phyloP scores from a whole-genome alignment of 306 rosid genomes.

The Vigna unguiculata region DNA sequence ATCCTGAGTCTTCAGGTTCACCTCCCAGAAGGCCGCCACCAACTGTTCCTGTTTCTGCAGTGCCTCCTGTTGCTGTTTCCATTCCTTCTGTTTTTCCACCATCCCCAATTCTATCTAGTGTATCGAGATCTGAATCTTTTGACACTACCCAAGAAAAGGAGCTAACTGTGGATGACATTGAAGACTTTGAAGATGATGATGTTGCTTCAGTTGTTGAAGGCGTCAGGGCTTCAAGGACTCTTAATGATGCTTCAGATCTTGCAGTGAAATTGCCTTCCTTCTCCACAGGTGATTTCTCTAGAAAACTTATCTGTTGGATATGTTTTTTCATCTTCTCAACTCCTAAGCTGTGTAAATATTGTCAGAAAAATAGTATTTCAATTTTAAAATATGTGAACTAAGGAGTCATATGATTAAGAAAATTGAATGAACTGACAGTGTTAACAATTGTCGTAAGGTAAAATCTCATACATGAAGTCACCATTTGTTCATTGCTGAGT shows the following conservation, averaged over 20 bases:
- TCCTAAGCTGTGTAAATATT: constrained; percentile 14
- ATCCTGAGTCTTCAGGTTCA: constrained; percentile 79
- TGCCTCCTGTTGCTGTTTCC: constrained; percentile 53
- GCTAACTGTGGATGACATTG: constrained; percentile 92
- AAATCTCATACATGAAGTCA: constrained; percentile 2
- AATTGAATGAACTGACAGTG: constrained; percentile 9
- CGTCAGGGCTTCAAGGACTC: constrained; percentile 71
- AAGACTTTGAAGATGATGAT: constrained; percentile 85
- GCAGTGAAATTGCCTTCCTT: constrained; percentile 83
- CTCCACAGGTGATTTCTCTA: constrained; percentile 75
- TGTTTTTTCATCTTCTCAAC: constrained; percentile 18
- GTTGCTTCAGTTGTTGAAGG: constrained; percentile 55
- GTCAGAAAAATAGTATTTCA: constrained; percentile 19
- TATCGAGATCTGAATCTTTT: constrained; percentile 83
- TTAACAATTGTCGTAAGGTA: constrained; percentile 2
- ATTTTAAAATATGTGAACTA: constrained; percentile 20
- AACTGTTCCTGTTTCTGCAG: constrained; percentile 60
- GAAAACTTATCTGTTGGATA: constrained; percentile 38
- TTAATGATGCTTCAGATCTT: constrained; percentile 90
- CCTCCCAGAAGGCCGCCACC: constrained; percentile 98
- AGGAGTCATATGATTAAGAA: not conserved
- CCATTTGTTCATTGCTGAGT: constrained; percentile 7
- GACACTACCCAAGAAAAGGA: constrained; percentile 78
- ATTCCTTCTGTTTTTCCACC: constrained; percentile 57
- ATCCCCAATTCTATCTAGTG: constrained; percentile 61